Base-by-base conservation (phyloP, 202 grass and related monocot genomes). In the Schoenoplectus triqueter region DNA sequence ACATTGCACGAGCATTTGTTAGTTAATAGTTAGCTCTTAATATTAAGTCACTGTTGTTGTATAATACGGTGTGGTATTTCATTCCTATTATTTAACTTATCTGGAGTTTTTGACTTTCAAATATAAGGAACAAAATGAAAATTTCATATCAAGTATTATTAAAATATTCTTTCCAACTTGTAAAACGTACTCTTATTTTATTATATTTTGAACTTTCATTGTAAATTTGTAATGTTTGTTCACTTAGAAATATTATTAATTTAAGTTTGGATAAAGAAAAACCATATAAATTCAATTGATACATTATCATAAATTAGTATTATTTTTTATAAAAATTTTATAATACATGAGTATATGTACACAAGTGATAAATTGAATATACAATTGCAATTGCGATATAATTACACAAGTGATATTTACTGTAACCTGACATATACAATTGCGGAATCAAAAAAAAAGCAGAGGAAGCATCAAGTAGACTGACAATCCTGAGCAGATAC, bases 391-490 rank as follows among this genome's bases (percentile, higher is more conserved):
- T 31, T 31, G 31, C 31, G 31, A 31, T 31, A 31, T 31, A 31
- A 31, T 31, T 7, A 19, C 1, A 7, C n/a, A 62, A 62, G 59
- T 62, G 14, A 62, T 57, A 14, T 15, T 55, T 57, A 15, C 2
- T 14, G 31, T 31, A 31, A 57, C 13, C 15, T 56, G 3, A 59
- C 0, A 59, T 5, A 59, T 5, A 59, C 0, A 4, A 59, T 59
- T 59, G 56, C 56, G n/a, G 11, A 14, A 2, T 11, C 9, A 10
- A 14, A 6, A 73, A 21, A 2, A 78, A 78, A 78, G 5, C 54
- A 78, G 74, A 78, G 74, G 73, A 77, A 60, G 14, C 5, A 11
- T 4, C 47, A 74, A 13, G 3, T 71, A 9, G 68, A 71, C 47
- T 40, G 21, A 77, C 14, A 19, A 57, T 0, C 49, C 49, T 15